Conservation (phyloP, 805 yeast species). For the Lachancea sp. region DNA sequence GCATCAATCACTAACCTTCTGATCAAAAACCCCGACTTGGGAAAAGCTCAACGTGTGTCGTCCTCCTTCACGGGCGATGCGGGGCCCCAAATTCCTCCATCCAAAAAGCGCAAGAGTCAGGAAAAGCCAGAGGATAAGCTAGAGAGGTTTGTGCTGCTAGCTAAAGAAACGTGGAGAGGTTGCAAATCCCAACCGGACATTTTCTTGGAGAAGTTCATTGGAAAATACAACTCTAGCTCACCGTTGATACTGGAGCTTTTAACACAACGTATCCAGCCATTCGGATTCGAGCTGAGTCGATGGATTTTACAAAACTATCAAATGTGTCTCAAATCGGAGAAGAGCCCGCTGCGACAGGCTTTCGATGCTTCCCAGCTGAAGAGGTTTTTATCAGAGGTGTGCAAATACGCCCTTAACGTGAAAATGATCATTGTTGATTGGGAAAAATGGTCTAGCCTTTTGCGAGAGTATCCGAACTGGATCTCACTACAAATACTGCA, state of each 20-base stretch:
- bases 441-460: background rate
- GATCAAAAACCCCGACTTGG: background rate
- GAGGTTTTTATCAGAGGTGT: constrained; percentile 1
- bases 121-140: constrained; percentile 6
- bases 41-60: constrained; percentile 5
- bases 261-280: constrained; percentile 4
- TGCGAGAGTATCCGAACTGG: constrained; percentile 5
- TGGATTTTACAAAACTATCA: constrained; percentile 4
- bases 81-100: background rate
- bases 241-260: constrained; percentile 2
- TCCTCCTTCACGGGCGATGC: constrained; percentile 7
- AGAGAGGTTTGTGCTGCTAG: constrained; percentile 2
- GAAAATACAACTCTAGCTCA: background rate
- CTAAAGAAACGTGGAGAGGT: constrained; percentile 6
- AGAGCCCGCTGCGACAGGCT: constrained; percentile 2
- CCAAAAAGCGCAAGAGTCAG: background rate
- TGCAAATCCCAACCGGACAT: constrained; percentile 1
- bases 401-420: constrained; percentile 3
- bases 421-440: constrained; percentile 1
- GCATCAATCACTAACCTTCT: constrained; percentile 1
- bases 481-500: background rate
- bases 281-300: constrained; percentile 7
- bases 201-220: constrained; percentile 2
- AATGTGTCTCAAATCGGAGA: background rate
- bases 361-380: constrained; percentile 4